Evolutionary conservation across 1,139 yeast genomes (phyloP), one percentile per base, ranked within the genome.

Genomic region (Entelexis paramagnoliae): DNA sequence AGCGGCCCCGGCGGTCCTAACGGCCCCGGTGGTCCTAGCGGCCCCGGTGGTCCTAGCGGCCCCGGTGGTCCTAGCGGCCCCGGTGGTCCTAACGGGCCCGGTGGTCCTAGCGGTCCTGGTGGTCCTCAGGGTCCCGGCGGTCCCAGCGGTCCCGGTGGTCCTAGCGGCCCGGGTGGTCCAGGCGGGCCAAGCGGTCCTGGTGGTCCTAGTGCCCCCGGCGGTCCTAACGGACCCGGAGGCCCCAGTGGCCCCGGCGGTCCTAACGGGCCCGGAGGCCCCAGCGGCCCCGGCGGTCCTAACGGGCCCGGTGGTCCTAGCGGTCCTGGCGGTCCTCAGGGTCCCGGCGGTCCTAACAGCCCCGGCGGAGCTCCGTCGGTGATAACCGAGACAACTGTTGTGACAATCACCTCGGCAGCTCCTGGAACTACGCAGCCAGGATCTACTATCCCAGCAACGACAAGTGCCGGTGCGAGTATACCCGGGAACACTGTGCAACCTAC

Each of bases 361-460:
- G n/a, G n/a, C n/a, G n/a, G n/a, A n/a, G n/a, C n/a, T 17, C 7
- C 7, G 36, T 34, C 22, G 13, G 8, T 34, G 6, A 7, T 17
- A 10, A 34, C 36, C 5, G 22, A 34, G 36, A 34, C 36, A 16
- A 34, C 22, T 7, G 22, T 34, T 7, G 2, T 34, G 36, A 34
- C 36, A 16, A 8, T 34, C 36, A 34, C 36, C 8, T 34, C 36
- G 13, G 4, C 22, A 3, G 9, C 22, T 7, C 36, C 36, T 4
- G 36, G 36, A 3, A 17, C 22, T 3, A 34, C 36, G 11, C 36
- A 17, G 6, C 14, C n/a, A 8, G 36, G 36, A 1, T 34, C 22
- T n/a, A 39, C 59, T 4, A 49, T 60, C 32, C 59, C 57, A 16
- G 62, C 57, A 6, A 54, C 59, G 4, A 56, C 60, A 5, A 26